These are phyloP conservation scores for Hypoxylon lenormandii DNA, from an alignment of 495 filamentous ascomycete genomes.

Conservation along the genomic window DNA sequence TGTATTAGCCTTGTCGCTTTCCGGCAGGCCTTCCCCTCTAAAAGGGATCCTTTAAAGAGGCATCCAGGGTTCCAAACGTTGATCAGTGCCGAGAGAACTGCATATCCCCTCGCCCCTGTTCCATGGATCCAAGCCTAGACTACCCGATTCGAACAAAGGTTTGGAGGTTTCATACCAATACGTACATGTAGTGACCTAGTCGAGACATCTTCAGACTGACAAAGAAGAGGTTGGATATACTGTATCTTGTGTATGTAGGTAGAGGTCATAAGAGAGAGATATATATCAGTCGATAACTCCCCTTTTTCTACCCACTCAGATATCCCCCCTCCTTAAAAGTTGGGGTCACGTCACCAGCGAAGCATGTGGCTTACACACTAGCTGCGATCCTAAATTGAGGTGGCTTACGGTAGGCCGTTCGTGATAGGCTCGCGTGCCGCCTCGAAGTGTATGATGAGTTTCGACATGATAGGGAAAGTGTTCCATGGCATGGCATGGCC, in stretches of 20 bases:
- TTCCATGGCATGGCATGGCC: slow-evolving; percentile 13
- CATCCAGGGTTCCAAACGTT: slow-evolving; percentile 28
- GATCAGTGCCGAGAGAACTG: slow-evolving; percentile 42
- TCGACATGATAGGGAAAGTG: slow-evolving; percentile 24
- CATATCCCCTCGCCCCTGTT: slow-evolving; percentile 34
- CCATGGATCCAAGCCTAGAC: slow-evolving; percentile 21
- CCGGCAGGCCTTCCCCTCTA: slow-evolving; percentile 33
- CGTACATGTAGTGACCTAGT: background rate
- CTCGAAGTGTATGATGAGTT: slow-evolving; percentile 28
- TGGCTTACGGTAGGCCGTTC: background rate
- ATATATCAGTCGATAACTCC: background rate
- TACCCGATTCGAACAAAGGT: slow-evolving; percentile 21
- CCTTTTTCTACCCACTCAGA: background rate
- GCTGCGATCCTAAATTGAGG: slow-evolving; percentile 3
- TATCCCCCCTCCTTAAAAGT: background rate
- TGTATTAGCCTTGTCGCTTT: slow-evolving; percentile 23
- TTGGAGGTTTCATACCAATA: slow-evolving; percentile 16
- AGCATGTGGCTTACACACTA: slow-evolving; percentile 19
- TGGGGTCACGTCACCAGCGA: background rate
- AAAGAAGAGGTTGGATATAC: slow-evolving; percentile 7
- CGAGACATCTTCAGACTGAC: slow-evolving; percentile 2
- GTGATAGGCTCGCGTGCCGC: slow-evolving; percentile 39
- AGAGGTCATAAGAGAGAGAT: background rate
- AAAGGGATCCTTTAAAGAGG: slow-evolving; percentile 5
- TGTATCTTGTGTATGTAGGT: no score